Evolutionary conservation across 345 rosid genomes (phyloP).

Genomic region (Arabidopsis suecica): DNA sequence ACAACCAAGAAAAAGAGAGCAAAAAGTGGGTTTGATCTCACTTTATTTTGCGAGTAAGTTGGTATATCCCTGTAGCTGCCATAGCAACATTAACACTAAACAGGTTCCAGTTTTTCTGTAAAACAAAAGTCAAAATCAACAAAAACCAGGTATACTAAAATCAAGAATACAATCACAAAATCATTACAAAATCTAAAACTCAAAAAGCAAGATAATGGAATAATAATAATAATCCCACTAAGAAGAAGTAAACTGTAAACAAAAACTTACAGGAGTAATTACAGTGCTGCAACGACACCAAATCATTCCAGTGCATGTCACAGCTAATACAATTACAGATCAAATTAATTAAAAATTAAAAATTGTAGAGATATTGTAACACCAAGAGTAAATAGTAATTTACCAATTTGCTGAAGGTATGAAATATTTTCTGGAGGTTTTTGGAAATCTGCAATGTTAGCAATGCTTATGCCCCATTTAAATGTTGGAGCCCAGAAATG

Average conservation of each 20-base stretch:
- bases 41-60: constrained; percentile 79
- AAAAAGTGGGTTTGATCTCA: constrained; percentile 55
- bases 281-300: constrained; percentile 86
- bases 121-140: constrained; percentile 30
- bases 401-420: constrained; percentile 56
- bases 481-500: constrained; percentile 69
- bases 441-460: constrained; percentile 57
- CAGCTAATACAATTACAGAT: constrained; percentile 52
- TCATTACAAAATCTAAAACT: background rate
- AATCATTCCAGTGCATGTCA: constrained; percentile 69
- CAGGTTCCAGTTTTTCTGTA: constrained; percentile 92
- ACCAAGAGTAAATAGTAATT: background rate
- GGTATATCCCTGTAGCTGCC: constrained; percentile 87
- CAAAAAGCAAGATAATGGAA: background rate
- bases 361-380: background rate
- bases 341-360: background rate
- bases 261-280: constrained; percentile 76
- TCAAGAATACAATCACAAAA: background rate
- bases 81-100: constrained; percentile 82
- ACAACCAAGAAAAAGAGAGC: no score
- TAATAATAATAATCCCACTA: background rate
- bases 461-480: constrained; percentile 58
- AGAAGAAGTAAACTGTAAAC: background rate
- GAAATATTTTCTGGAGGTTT: constrained; percentile 57
- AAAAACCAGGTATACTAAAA: background rate